Conservation (phyloP, 2,329 filamentous ascomycete genomes). For the Trichoderma polysporum region DNA sequence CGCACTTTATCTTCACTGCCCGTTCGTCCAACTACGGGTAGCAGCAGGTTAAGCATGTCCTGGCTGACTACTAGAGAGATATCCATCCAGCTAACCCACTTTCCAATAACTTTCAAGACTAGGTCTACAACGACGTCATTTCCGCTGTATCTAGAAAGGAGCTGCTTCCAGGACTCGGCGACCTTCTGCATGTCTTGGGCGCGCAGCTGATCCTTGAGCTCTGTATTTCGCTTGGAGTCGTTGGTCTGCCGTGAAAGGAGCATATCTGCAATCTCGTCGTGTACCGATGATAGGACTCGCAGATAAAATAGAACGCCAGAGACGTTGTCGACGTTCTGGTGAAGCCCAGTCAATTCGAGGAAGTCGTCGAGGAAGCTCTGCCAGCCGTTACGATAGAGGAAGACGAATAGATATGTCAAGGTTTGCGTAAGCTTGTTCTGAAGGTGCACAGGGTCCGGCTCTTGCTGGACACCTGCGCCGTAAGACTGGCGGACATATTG, state of each 20-base stretch:
- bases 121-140: constrained; percentile 77
- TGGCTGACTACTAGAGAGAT: constrained; percentile 91
- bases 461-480: constrained; percentile 55
- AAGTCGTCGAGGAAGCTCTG: constrained; percentile 89
- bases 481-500: constrained; percentile 79
- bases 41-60: constrained; percentile 78
- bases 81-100: constrained; percentile 99
- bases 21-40: constrained; percentile 81
- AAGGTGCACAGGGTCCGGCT: constrained; percentile 70
- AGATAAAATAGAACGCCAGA: constrained; percentile 82
- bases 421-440: constrained; percentile 98
- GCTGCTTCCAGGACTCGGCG: constrained; percentile 85
- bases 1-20: constrained; percentile 74
- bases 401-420: constrained; percentile 87
- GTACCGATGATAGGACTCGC: constrained; percentile 81
- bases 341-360: constrained; percentile 66
- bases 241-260: constrained; percentile 74
- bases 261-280: constrained; percentile 96
- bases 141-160: constrained; percentile 74
- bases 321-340: constrained; percentile 67
- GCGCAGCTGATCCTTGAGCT: constrained; percentile 87
- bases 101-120: constrained; percentile 86
- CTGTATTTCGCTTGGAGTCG: constrained; percentile 81
- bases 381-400: constrained; percentile 84
- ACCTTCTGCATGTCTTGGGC: constrained; percentile 86